Conservation (phyloP, 139 green algal genomes). For the Pleodorina starrii region DNA sequence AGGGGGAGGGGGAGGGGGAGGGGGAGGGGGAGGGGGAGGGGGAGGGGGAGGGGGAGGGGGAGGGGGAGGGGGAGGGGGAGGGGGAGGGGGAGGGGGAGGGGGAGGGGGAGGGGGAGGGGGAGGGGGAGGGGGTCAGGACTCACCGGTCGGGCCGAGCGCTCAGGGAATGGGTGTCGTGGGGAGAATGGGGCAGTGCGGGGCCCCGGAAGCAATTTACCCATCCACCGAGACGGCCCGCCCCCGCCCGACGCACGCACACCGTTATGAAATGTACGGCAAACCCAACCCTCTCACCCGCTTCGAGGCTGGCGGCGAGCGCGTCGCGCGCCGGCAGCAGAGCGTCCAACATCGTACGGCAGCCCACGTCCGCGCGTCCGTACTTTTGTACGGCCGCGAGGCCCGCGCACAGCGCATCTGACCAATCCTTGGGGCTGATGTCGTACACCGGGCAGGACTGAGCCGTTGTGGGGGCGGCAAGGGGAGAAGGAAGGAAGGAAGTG, state of each 20-base stretch:
- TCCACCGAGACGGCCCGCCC: no score
- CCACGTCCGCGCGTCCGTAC: slow-evolving; percentile 77
- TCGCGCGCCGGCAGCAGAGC: slow-evolving; percentile 76
- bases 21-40: slow-evolving; percentile 12
- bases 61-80: slow-evolving; percentile 13
- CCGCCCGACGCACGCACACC: no score
- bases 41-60: slow-evolving; percentile 12
- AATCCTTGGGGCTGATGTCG: slow-evolving; percentile 26
- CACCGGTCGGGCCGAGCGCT: neutral
- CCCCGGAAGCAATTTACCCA: neutral
- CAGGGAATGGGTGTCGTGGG: neutral
- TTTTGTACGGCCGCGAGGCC: slow-evolving; percentile 72
- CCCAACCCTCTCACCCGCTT: slow-evolving; percentile 28
- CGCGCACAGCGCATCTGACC: slow-evolving; percentile 63
- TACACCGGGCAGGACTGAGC: neutral
- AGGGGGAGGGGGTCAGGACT: neutral
- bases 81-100: neutral
- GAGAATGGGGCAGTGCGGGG: neutral
- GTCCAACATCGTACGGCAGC: slow-evolving; percentile 88
- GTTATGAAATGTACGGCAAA: neutral
- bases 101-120: neutral
- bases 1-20: slow-evolving; percentile 10
- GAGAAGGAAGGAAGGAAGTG: no score
- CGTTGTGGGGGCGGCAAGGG: no score
- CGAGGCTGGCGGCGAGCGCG: slow-evolving; percentile 40